Evolutionary conservation across 2,329 filamentous ascomycete species (phyloP).

Genomic region (Ophiosphaerella korrae): DNA sequence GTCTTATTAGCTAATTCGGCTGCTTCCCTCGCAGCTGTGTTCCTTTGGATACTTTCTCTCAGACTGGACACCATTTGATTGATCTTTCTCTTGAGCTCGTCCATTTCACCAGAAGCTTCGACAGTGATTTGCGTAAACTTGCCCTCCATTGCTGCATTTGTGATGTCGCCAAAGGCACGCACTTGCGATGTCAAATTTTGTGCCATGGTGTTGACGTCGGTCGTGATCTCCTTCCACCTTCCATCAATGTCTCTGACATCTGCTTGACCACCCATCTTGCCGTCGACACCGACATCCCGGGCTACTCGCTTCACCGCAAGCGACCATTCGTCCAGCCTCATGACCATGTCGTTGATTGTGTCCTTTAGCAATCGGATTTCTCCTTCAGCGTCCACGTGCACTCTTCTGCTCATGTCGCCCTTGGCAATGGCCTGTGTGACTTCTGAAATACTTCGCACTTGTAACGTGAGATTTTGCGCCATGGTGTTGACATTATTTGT

Average conservation of each 20-base stretch:
- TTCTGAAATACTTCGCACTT: constrained; percentile 89
- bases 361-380: constrained; percentile 93
- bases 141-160: constrained; percentile 94
- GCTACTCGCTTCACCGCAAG: constrained; percentile 95
- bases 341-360: constrained; percentile 99
- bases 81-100: constrained; percentile 98
- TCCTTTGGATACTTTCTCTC: constrained; percentile 93
- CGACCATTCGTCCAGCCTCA: constrained; percentile 91
- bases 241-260: constrained; percentile 92
- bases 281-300: constrained; percentile 94
- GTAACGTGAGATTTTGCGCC: constrained; percentile 66
- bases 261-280: constrained; percentile 97
- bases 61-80: constrained; percentile 99
- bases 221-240: constrained; percentile 97
- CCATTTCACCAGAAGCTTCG: constrained; percentile 97
- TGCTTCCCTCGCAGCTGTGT: constrained; percentile 92
- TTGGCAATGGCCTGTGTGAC: constrained; percentile 95
- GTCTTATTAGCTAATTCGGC: constrained; percentile 97
- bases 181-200: constrained; percentile 91
- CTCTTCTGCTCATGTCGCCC: constrained; percentile 94
- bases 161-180: constrained; percentile 96
- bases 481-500: constrained; percentile 72
- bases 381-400: constrained; percentile 92
- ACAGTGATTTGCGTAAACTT: constrained; percentile 98
- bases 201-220: constrained; percentile 90